Evolutionary conservation across 83 land plant species (phyloP), one percentile per base, ranked within the genome.

Genomic region (Isoetes engelmannii): DNA sequence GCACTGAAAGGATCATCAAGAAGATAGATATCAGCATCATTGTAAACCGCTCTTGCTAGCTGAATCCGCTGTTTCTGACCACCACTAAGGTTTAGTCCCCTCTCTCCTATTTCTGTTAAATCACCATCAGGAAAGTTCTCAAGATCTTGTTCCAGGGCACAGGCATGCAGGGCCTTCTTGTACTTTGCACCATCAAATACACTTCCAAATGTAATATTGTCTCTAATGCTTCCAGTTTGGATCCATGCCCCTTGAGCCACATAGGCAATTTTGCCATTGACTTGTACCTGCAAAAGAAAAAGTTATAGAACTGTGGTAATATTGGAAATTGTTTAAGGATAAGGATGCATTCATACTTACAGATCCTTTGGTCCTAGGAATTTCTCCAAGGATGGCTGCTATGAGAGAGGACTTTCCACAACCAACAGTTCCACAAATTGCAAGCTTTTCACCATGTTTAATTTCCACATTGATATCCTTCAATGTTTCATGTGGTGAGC

Each of bases 371-470:
- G 55, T 5, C 8, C 55, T 69, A 6, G 71, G 71, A 15, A 55
- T 69, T 15, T 69, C 71, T 7, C 71, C 80, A 45, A 72, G 77
- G 64, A 76, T 76, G 18, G 79, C 66, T 10, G 57, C 44, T 42
- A 76, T 17, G 1, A 76, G 45, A 5, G 79, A 70, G 42, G 79
- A 76, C 50, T 76, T 76, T 13, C 74, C 79, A 55, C 61, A 63
- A 5, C 79, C 79, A 64, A 76, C 67, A 43, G 73, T 61, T 9
- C 79, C 74, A 65, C 74, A 76, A 3, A 76, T 54, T 8, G 79
- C 79, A 4, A 76, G 61, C 19, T 64, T 65, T 45, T 65, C 69
- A 20, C 79, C 79, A 4, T 60, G 63, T 3, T 60, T 60, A 19
- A 60, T 20, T 15, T 8, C 10, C 63, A 60, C 9, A 20, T 60